A percentile compares a stretch with the other conserved stretches of the same genome.
Evolutionary conservation across 768 basidiomycete genomes (phyloP).

Genomic region (Boletus huronensis): DNA sequence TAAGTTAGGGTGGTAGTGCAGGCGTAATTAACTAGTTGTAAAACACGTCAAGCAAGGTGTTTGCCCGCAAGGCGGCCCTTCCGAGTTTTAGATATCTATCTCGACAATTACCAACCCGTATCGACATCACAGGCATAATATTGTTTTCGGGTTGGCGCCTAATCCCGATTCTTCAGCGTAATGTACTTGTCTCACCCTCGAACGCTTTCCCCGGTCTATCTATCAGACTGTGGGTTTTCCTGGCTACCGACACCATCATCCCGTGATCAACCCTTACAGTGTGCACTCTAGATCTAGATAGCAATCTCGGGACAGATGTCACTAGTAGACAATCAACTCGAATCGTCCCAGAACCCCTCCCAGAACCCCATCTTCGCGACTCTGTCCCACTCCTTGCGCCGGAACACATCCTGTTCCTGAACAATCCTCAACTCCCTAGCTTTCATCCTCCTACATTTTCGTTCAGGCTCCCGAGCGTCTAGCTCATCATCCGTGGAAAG

Average conservation of each 20-base stretch:
- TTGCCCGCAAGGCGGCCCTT: too few relatives aligned
- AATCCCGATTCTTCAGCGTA: neutral
- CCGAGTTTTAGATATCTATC: too few relatives aligned
- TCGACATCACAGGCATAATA: too few relatives aligned
- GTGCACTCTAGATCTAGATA: neutral
- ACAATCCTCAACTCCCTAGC: slow-evolving; percentile 83
- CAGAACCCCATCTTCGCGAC: slow-evolving; percentile 31
- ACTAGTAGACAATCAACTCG: neutral
- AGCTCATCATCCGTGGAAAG: slow-evolving; percentile 78
- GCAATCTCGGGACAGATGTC: neutral
- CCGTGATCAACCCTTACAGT: too few relatives aligned
- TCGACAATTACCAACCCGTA: too few relatives aligned
- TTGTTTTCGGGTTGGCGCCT: neutral
- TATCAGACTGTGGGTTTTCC: neutral
- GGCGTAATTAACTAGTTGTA: too few relatives aligned
- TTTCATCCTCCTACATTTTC: slow-evolving; percentile 71
- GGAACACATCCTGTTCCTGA: slow-evolving; percentile 68
- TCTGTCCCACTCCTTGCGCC: slow-evolving; percentile 38
- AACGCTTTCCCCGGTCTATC: neutral
- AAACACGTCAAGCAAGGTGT: too few relatives aligned
- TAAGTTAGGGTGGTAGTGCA: too few relatives aligned
- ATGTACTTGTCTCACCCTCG: neutral
- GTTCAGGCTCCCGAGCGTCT: slow-evolving; percentile 58
- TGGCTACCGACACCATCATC: neutral
- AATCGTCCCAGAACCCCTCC: slow-evolving; percentile 34